Base-by-base conservation (phyloP, 78 protist genomes). In the Tieghemostelium lacteum region DNA sequence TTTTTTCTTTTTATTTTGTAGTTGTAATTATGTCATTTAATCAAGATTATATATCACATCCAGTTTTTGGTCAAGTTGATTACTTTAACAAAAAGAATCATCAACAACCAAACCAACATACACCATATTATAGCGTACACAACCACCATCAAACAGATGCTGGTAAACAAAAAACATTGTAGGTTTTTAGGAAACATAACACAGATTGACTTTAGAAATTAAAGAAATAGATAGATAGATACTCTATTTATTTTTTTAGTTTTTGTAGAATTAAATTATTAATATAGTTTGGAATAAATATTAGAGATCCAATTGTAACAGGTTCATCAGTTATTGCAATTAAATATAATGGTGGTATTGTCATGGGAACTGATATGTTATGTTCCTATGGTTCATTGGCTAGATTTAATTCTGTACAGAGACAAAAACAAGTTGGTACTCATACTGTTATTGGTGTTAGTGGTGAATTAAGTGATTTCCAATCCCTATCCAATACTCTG, bases 381-480 rank as follows among this genome's bases (percentile, higher is more conserved):
- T 88, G 55, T 37, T 97, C 98, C 28, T 98, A 97, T 83, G 99
- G 99, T 8, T 60, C 93, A 19, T 37, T 98, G n/a, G 98, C 98
- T 1, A 85, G 97, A 40, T 97, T 96, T 95, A 76, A 78, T 31
- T 28, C 49, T 28, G 42, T 95, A 7, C 31, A 61, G 14, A 94
- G 99, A 45, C 19, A 97, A 42, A 3, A 16, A 26, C 17, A 29
- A 28, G 86, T 96, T 45, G 94, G 94, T 50, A 55, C 34, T n/a
- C 3, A 22, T 22, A 87, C 96, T 8, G 16, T 94, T 52, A 37
- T 98, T 26, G 98, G 97, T 24, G 91, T 62, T 34, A 28, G 96
- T 36, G 99, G 99, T 19, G 99, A 98, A 62, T 76, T 65, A 28
- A 87, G 96, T 39, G 99, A 98, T 72, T 98, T 93, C 49, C 99